phyloP scores from a whole-genome alignment of 2,329 filamentous ascomycete genomes.

The Colletotrichum lentis region DNA sequence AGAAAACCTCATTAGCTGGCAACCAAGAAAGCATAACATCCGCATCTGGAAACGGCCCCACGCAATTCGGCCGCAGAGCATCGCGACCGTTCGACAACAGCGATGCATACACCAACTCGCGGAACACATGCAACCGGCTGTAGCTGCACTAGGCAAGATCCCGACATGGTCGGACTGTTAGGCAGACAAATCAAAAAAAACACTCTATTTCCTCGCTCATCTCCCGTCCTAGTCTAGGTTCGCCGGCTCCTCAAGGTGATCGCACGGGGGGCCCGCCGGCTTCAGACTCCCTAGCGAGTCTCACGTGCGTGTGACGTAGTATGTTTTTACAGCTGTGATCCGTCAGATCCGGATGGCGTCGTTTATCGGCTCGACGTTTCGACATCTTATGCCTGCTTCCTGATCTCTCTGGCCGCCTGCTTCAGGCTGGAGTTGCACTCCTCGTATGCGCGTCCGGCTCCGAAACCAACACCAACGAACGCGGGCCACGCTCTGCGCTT shows the following conservation, averaged over 20 bases:
- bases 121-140: neutral
- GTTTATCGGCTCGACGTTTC: constrained; percentile 36
- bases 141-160: neutral
- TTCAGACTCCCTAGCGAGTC: constrained; percentile 29
- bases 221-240: constrained; percentile 31
- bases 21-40: neutral
- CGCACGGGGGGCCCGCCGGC: constrained; percentile 23
- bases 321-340: constrained; percentile 46
- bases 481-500: constrained; percentile 98
- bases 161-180: neutral
- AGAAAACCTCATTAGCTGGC: constrained; percentile 6
- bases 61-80: neutral
- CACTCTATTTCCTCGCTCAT: constrained; percentile 38
- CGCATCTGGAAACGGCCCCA: too few relatives aligned
- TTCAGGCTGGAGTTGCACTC: constrained; percentile 89
- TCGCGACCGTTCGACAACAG: neutral
- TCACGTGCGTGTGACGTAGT: constrained; percentile 35
- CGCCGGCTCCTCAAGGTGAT: constrained; percentile 29
- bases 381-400: constrained; percentile 56
- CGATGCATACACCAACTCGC: neutral
- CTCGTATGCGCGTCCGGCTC: constrained; percentile 95
- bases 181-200: constrained; percentile 36
- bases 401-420: constrained; percentile 66
- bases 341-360: constrained; percentile 37
- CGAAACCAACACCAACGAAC: constrained; percentile 93